Conservation (phyloP, 352 stramenopile species). For the Phytophthora idaei region DNA sequence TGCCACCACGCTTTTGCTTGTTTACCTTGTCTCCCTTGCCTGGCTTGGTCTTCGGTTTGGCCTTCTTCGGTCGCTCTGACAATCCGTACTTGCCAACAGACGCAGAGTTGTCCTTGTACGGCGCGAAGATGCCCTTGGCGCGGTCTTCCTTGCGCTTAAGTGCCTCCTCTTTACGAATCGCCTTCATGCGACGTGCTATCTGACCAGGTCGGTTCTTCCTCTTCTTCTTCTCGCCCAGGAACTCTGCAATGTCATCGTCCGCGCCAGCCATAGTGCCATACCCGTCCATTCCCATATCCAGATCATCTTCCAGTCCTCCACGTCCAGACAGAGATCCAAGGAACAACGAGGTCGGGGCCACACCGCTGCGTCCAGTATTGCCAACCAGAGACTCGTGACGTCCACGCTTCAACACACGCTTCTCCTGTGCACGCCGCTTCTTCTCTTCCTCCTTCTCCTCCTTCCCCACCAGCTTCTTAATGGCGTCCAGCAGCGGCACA, state of each 20-base stretch:
- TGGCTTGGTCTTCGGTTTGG: conserved; percentile 42
- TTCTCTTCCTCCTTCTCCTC: conserved; percentile 64
- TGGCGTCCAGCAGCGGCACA: conserved; percentile 62
- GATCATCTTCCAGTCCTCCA: conserved; percentile 37
- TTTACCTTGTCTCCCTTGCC: conserved; percentile 30
- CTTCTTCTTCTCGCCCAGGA: conserved; percentile 86
- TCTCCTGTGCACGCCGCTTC: conserved; percentile 62
- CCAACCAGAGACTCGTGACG: conserved; percentile 64
- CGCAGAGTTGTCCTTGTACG: conserved; percentile 30
- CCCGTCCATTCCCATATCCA: conserved; percentile 26
- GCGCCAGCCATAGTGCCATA: conserved; percentile 50
- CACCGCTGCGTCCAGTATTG: conserved; percentile 56
- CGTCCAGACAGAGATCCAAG: conserved; percentile 73
- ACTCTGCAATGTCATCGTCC: conserved; percentile 85
- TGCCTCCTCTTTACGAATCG: conserved; percentile 71
- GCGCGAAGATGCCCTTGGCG: conserved; percentile 48
- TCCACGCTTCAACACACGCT: conserved; percentile 63
- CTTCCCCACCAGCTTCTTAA: conserved; percentile 56
- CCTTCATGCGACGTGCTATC: conserved; percentile 80
- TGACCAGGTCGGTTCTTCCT: conserved; percentile 85
- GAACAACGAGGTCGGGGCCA: conserved; percentile 70
- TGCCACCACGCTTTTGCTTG: conserved; percentile 18
- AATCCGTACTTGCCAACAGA: conserved; percentile 64
- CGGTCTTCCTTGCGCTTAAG: conserved; percentile 52
- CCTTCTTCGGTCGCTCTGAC: conserved; percentile 80